Evolutionary conservation across 2,329 filamentous ascomycete species (phyloP).

Genomic region (Penicillium sp.): DNA sequence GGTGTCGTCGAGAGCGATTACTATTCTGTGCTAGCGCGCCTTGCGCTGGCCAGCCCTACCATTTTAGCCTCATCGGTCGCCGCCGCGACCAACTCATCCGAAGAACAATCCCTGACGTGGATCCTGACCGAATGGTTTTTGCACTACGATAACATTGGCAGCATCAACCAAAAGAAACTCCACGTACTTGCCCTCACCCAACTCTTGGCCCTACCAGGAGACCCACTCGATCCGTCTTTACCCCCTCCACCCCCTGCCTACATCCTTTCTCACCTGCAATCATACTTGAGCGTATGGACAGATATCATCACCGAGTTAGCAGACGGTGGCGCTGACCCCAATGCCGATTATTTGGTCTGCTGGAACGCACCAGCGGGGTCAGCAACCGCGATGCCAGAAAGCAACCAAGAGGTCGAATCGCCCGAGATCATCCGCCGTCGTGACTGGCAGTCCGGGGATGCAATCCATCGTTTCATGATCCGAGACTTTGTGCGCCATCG

Average conservation of each 20-base stretch:
- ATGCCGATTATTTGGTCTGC: slow-evolving; percentile 43
- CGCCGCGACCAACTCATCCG: slow-evolving; percentile 32
- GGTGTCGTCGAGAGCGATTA: slow-evolving; percentile 80
- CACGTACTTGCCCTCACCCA: slow-evolving; percentile 47
- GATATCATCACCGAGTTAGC: slow-evolving; percentile 46
- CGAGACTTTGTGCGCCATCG: slow-evolving; percentile 45
- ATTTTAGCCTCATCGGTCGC: slow-evolving; percentile 59
- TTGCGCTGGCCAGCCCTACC: slow-evolving; percentile 69
- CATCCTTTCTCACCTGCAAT: slow-evolving; percentile 45
- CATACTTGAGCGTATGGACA: slow-evolving; percentile 48
- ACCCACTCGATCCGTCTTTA: slow-evolving; percentile 28
- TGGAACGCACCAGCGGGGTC: slow-evolving; percentile 31
- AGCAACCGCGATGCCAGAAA: slow-evolving; percentile 30
- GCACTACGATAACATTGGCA: slow-evolving; percentile 49
- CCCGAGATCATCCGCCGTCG: slow-evolving; percentile 43
- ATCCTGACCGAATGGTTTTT: slow-evolving; percentile 48
- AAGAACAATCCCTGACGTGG: slow-evolving; percentile 42
- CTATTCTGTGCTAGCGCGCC: slow-evolving; percentile 74
- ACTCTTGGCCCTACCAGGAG: slow-evolving; percentile 40
- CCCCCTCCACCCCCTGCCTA: slow-evolving; percentile 33
- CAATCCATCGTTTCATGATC: slow-evolving; percentile 45
- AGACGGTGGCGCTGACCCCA: slow-evolving; percentile 40
- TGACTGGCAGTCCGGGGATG: slow-evolving; percentile 41
- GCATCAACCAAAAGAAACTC: slow-evolving; percentile 47
- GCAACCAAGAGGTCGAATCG: slow-evolving; percentile 35